phyloP scores from a whole-genome alignment of 78 protist genomes.

The Dictyostelium brefeldianum region DNA sequence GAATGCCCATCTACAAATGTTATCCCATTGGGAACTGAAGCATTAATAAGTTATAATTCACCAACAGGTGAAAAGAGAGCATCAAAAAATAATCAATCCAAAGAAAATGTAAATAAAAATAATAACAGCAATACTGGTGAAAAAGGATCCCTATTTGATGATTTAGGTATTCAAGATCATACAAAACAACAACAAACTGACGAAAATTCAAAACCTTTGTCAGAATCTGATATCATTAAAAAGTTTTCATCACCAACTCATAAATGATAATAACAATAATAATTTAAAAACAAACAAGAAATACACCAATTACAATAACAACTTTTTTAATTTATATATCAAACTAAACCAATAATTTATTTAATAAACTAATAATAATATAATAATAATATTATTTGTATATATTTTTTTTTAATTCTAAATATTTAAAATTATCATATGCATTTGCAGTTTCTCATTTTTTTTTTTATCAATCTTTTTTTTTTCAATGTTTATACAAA shows the following conservation, averaged over 20 bases:
- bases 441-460: no score
- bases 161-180: slow-evolving; percentile 42
- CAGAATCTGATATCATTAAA: slow-evolving; percentile 8
- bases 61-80: slow-evolving; percentile 10
- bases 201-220: neutral
- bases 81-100: neutral
- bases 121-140: neutral
- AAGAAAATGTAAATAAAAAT: neutral
- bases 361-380: no score
- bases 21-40: slow-evolving; percentile 29
- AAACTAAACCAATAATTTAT: no score
- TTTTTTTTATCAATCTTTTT: no score
- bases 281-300: no score
- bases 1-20: slow-evolving; percentile 7
- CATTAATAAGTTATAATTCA: slow-evolving; percentile 41
- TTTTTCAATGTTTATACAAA: no score
- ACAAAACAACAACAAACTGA: neutral
- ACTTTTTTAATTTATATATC: no score
- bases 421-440: no score
- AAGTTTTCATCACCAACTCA: slow-evolving; percentile 13
- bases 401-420: no score
- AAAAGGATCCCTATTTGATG: neutral
- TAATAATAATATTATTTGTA: no score
- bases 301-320: no score
- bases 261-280: no score